phyloP scores from a whole-genome alignment of 106 monocot genomes.

The Posidonia australis region DNA sequence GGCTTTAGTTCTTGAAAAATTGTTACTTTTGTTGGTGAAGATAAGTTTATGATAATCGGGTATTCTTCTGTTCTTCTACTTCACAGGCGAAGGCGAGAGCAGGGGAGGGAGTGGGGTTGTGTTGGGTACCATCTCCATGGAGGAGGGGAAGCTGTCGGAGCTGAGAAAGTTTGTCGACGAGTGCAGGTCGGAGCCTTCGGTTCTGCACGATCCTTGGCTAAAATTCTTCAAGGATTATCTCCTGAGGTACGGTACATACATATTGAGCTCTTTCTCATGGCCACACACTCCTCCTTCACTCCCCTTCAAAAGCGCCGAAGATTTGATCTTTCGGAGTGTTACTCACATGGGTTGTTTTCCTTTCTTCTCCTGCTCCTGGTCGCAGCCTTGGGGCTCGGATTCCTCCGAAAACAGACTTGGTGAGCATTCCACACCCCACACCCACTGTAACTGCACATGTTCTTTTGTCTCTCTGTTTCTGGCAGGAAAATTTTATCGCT shows the following conservation, averaged over 20 bases:
- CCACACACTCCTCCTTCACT: neutral
- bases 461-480: neutral
- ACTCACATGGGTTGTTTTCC: too few species aligned
- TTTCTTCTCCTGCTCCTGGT: neutral
- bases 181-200: slow-evolving; percentile 15
- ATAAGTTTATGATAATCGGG: too few species aligned
- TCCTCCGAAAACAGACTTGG: slow-evolving; percentile 4
- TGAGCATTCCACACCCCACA: slow-evolving; percentile 4
- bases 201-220: slow-evolving; percentile 21
- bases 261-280: neutral
- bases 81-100: too few species aligned
- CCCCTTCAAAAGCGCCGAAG: too few species aligned
- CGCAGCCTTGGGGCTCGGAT: slow-evolving; percentile 19
- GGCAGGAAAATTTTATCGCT: neutral
- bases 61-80: too few species aligned
- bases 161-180: slow-evolving; percentile 13
- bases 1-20: too few species aligned
- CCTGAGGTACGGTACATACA: slow-evolving; percentile 4
- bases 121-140: too few species aligned
- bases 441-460: neutral
- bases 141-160: neutral
- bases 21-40: too few species aligned
- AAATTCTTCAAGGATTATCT: slow-evolving; percentile 21
- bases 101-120: too few species aligned
- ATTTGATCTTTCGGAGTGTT: too few species aligned